A percentile compares a stretch with the other conserved stretches of the same genome.
phyloP scores from a whole-genome alignment of 2,329 filamentous ascomycete species.

The Bipolaris victoriae region DNA sequence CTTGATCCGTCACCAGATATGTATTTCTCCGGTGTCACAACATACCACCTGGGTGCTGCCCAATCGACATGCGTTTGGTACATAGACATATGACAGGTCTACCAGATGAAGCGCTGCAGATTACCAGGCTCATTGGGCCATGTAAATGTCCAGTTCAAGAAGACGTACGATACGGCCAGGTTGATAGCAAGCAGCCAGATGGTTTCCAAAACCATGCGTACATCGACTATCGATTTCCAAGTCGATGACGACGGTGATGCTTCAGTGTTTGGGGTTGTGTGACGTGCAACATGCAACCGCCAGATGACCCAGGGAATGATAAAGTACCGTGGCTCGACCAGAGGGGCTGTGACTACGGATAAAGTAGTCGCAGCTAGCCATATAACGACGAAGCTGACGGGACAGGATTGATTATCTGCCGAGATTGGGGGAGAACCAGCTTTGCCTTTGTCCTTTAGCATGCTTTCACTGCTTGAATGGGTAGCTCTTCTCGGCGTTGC shows the following conservation, averaged over 20 bases:
- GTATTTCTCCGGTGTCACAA: background rate
- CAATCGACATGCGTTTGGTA: background rate
- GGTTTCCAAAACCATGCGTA: constrained; percentile 66
- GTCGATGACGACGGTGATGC: background rate
- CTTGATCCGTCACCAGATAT: background rate
- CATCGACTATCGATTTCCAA: constrained; percentile 39
- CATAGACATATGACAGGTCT: background rate
- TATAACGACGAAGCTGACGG: constrained; percentile 59
- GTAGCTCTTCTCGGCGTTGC: constrained; percentile 45
- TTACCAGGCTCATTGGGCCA: constrained; percentile 68
- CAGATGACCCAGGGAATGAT: constrained; percentile 95
- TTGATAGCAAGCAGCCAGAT: constrained; percentile 73
- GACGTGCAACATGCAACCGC: constrained; percentile 74
- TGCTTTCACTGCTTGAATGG: constrained; percentile 1
- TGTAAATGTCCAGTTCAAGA: constrained; percentile 69
- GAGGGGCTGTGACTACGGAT: constrained; percentile 83
- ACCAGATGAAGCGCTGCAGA: constrained; percentile 78
- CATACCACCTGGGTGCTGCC: background rate
- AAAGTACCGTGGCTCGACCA: constrained; percentile 96
- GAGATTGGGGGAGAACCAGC: constrained; percentile 11
- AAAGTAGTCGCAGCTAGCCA: constrained; percentile 74
- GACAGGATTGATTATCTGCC: constrained; percentile 21
- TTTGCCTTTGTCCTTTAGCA: constrained; percentile 3
- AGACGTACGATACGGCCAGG: constrained; percentile 70
- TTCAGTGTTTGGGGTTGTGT: constrained; percentile 33